These are phyloP conservation scores for Ormosia semicastrata DNA, from an alignment of 306 rosid species.

Conservation along the genomic window DNA sequence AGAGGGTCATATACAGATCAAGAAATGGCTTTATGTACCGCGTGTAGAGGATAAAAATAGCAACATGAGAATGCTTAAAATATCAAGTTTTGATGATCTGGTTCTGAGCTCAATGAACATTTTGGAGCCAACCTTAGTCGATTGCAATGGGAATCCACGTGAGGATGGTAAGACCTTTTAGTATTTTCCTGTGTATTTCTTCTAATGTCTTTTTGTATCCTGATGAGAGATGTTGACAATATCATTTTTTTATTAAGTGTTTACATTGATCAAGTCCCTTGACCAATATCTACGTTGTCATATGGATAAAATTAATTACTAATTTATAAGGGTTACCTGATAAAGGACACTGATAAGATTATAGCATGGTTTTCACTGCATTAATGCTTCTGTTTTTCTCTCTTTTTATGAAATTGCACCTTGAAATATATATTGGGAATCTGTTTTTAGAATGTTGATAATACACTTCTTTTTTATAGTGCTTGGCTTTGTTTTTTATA, in stretches of 20 bases:
- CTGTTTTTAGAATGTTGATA: background rate
- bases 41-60: constrained; percentile 75
- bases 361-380: background rate
- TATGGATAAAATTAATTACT: background rate
- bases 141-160: constrained; percentile 60
- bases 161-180: constrained; percentile 53
- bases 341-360: background rate
- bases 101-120: constrained; percentile 67
- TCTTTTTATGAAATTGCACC: background rate
- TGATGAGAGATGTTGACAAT: background rate
- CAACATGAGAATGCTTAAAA: constrained; percentile 66
- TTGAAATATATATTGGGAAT: background rate
- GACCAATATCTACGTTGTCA: background rate
- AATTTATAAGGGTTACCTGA: background rate
- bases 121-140: constrained; percentile 61
- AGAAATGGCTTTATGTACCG: constrained; percentile 59
- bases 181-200: background rate
- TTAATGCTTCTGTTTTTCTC: background rate
- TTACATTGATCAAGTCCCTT: background rate
- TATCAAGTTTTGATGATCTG: constrained; percentile 60
- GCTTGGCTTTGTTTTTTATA: background rate
- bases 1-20: constrained; percentile 45
- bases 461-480: background rate
- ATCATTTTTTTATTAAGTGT: background rate
- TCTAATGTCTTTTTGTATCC: background rate